Percentiles rank a stretch among this genome's conserved stretches.
Conservation (phyloP, 2,329 filamentous ascomycete species). For the Stemphylium vesicarium region DNA sequence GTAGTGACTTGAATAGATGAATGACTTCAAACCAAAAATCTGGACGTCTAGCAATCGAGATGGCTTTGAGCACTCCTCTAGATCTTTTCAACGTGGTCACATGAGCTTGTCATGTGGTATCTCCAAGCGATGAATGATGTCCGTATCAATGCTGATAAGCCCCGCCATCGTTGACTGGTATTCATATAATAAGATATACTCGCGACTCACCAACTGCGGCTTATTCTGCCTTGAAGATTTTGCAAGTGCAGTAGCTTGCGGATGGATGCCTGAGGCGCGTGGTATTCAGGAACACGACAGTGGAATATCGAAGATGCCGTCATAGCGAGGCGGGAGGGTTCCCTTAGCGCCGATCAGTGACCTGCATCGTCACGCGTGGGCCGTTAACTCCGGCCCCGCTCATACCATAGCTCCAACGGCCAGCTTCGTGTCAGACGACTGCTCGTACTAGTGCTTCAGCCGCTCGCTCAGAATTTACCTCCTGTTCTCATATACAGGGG, state of each 20-base stretch:
- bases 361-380: slow-evolving; percentile 24
- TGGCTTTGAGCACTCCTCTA: no score
- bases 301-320: slow-evolving; percentile 26
- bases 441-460: slow-evolving; percentile 5
- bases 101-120: no score
- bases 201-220: neutral
- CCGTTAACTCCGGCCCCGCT: slow-evolving; percentile 18
- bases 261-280: neutral
- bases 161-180: slow-evolving; percentile 1
- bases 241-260: neutral
- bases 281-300: neutral
- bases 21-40: no score
- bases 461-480: neutral
- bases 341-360: slow-evolving; percentile 14
- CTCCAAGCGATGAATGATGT: no score
- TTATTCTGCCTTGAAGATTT: neutral
- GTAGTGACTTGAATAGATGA: no score
- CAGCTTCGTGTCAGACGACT: slow-evolving; percentile 12
- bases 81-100: no score
- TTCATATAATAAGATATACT: neutral
- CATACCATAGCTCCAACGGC: slow-evolving; percentile 12
- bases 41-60: no score
- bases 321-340: slow-evolving; percentile 19
- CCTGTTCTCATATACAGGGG: neutral
- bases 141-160: neutral